These are phyloP conservation scores for Solanum chilense DNA, from an alignment of 257 asterid species.

Conservation along the genomic window DNA sequence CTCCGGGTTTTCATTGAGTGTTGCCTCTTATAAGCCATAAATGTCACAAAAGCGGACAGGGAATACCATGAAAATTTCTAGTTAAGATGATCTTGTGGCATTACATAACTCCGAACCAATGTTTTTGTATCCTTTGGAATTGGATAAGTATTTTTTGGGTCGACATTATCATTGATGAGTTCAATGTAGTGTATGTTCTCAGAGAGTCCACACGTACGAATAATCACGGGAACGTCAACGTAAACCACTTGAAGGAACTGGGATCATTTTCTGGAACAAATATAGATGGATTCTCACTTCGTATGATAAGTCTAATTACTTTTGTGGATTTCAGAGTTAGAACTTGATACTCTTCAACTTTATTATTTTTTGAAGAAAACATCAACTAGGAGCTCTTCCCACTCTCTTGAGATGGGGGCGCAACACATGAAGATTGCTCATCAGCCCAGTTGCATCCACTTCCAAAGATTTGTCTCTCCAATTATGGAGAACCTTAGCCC, in stretches of 20 bases:
- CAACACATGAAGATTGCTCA: slow-evolving; percentile 11
- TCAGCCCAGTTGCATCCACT: slow-evolving; percentile 7
- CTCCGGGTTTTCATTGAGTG: slow-evolving; percentile 40
- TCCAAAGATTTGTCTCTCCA: slow-evolving; percentile 69
- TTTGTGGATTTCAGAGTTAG: slow-evolving; percentile 31
- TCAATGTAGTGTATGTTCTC: slow-evolving; percentile 62
- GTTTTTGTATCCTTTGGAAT: slow-evolving; percentile 64
- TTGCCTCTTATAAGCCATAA: slow-evolving; percentile 78
- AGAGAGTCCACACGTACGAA: slow-evolving; percentile 62
- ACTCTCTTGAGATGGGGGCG: slow-evolving; percentile 31
- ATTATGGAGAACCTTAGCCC: slow-evolving; percentile 93
- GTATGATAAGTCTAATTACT: slow-evolving; percentile 66
- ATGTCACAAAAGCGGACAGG: slow-evolving; percentile 80
- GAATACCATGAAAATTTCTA: slow-evolving; percentile 84
- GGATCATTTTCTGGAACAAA: slow-evolving; percentile 93
- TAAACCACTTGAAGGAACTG: slow-evolving; percentile 70
- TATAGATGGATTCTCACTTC: slow-evolving; percentile 35
- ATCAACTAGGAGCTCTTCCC: slow-evolving; percentile 37
- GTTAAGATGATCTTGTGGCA: slow-evolving; percentile 93
- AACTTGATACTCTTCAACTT: slow-evolving; percentile 26
- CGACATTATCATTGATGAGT: slow-evolving; percentile 54
- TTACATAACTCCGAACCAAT: slow-evolving; percentile 63
- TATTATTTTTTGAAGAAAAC: not conserved
- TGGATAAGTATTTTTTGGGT: slow-evolving; percentile 73
- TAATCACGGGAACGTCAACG: slow-evolving; percentile 77